Evolutionary conservation across 169 alveolate species (phyloP), one percentile per base, ranked within the genome.

Genomic region (Plasmodium falciparum): DNA sequence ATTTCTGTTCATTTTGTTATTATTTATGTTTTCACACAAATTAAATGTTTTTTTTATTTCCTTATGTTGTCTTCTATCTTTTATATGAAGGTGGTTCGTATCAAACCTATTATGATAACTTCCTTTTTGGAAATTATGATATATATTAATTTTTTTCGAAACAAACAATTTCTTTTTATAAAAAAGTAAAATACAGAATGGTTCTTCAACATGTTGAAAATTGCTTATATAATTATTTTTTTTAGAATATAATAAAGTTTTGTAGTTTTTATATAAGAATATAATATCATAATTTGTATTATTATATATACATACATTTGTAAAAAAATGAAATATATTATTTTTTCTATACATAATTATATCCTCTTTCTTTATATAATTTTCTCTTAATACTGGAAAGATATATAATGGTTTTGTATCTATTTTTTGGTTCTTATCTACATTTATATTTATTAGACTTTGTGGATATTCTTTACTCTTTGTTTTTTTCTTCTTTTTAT

Each of bases 261-360:
- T 80, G 9, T 80, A 61, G 13, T 17, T 67, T 43, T 80, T 80
- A 69, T 54, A 39, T 29, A 80, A 62, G 62, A 80, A 73, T 9
- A 69, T 24, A 20, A 80, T 69, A 49, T 80, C 83, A 49, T 29
- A 17, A 3, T 80, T 80, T 1, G 85, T 67, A n/a, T 80, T 62
- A 63, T 80, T 80, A 47, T 67, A 67, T 26, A 80, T 24, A 63
- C 90, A 80, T 17, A 56, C 43, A 69, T 70, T 67, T 39, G 90
- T 24, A 47, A 43, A 33, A 22, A 80, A 59, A 61, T 56, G 3
- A 50, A 52, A 80, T 12, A 80, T 22, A 2, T 20, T 58, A 24
- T 58, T 22, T 8, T 80, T 20, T 15, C 49, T 56, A 13, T 49
- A 17, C 66, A 80, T 33, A 11, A 56, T 62, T 5, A 80, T 5